Base-by-base conservation (phyloP, 441 rosid genomes). In the Isatis lusitanica region DNA sequence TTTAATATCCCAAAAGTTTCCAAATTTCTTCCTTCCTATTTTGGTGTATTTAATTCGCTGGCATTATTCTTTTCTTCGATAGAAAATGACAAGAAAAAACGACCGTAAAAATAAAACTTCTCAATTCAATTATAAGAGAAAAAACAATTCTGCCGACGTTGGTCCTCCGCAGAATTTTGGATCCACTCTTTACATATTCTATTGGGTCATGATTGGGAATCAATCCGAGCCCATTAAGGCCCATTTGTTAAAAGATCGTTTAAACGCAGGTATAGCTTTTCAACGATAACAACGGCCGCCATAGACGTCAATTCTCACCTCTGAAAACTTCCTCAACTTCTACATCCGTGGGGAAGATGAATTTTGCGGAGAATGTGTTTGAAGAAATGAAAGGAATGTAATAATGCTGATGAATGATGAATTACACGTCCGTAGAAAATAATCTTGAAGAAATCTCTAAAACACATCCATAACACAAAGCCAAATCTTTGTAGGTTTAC, bases 401-500 rank as follows among this genome's bases (percentile, higher is more conserved):
- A 78, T 82, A 21, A 72, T 84, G 79, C 8, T 75, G 16, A 70
- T 75, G 78, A 74, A 68, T 50, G 43, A 70, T 9, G 40, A 39
- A 4, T 33, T 33, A 33, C 1, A 12, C 48, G 33, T 60, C 35
- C 33, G 24, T 13, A 48, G 24, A 60, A 16, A 47, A 44, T 26
- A 16, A 60, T 10, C 12, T 33, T 60, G 35, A 56, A 56, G 18
- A 68, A 68, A 53, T 12, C 24, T 69, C 16, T 18, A 36, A 28
- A 48, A 75, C 46, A 58, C 67, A 70, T 71, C 64, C 74, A 71
- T 77, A 72, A 67, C 60, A 72, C 77, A 72, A 77, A 72, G 77
- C 53, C 66, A 63, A 77, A 77, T 72, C 80, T 71, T 72, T 72
- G 74, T 66, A 72, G 69, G 70, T 67, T 66, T 71, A 77, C 59